These are phyloP conservation scores for Barnettozyma hawaiiensis DNA, from an alignment of 1,139 yeast genomes.

Conservation along the genomic window DNA sequence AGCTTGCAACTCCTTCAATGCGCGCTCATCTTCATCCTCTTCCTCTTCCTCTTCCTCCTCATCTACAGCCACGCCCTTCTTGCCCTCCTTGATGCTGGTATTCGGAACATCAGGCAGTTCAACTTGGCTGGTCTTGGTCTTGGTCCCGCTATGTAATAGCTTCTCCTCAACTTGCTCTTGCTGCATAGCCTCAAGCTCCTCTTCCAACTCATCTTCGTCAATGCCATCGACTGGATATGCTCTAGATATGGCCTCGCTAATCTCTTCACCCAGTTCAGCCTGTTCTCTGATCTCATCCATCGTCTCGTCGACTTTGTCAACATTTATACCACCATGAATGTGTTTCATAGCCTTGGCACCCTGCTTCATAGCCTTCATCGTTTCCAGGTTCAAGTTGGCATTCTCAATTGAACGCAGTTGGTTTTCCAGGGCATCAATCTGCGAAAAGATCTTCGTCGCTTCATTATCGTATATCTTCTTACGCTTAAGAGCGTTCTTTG, in stretches of 20 bases:
- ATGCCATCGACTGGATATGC: conserved; percentile 65
- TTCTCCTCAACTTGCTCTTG: conserved; percentile 69
- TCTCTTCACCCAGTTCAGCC: conserved; percentile 91
- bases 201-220: conserved; percentile 82
- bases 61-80: conserved; percentile 32
- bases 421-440: conserved; percentile 82
- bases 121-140: conserved; percentile 13
- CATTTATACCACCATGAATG: conserved; percentile 91
- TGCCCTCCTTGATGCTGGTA: conserved; percentile 21
- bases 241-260: conserved; percentile 91
- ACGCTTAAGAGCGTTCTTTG: conserved; percentile 82
- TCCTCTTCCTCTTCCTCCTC: conserved; percentile 80
- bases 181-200: conserved; percentile 83
- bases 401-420: conserved; percentile 88
- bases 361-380: conserved; percentile 98
- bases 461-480: conserved; percentile 79
- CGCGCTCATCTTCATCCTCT: conserved; percentile 88
- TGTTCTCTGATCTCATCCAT: conserved; percentile 98
- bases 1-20: conserved; percentile 81
- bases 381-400: conserved; percentile 93
- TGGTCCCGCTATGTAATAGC: conserved; percentile 42
- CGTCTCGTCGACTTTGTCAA: conserved; percentile 95
- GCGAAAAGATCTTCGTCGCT: conserved; percentile 76
- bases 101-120: conserved; percentile 38
- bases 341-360: conserved; percentile 96